Base-by-base conservation (phyloP, 2,329 filamentous ascomycete genomes). In the Ceratocystiopsis minuta region DNA sequence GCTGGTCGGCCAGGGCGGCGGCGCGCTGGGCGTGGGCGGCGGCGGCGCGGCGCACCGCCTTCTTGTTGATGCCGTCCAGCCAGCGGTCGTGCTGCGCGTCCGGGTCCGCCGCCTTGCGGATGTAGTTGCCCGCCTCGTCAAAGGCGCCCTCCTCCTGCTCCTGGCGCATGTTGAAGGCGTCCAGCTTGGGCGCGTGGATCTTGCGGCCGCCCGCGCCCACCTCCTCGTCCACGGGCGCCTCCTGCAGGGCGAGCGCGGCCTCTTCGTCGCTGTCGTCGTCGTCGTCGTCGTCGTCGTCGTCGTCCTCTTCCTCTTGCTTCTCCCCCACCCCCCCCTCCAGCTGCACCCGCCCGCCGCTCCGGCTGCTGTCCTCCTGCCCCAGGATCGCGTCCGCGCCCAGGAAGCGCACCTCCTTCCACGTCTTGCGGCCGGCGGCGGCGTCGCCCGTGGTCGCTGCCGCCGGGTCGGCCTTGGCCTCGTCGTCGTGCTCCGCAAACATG, bases 131-230 rank as follows among this genome's bases (percentile, higher is more conserved):
- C 1, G 78, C 66, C 51, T 90, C 81, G 56, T 98, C 90, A 53
- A 95, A 98, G 12, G 77, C 72, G 1, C 90, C 90, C 51, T 96
- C 88, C 54, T 96, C 86, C 57, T 92, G 78, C 58, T 98, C 90
- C 13, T 73, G 65, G 45, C 75, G 77, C 68, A 98, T 82, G 55
- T 98, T 96, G 68, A 98, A 98, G 3, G 88, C 88, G 58, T 96
- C 90, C 6, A 98, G 70, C 57, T 90, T 84, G 2, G 90, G 90
- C 2, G 90, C 90, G 58, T 95, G 85, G 52, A 78, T 82, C 63
- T 95, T 96, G 52, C 92, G 80, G 2, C 82, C 81, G 14, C 90
- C 90, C 2, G 84, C 79, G 2, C 90, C 90, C 6, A 98, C 67
- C 57, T 98, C 90, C 42, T 87, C 80, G 50, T 95, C 90, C 15